Percentiles rank a stretch among this genome's conserved stretches.
phyloP scores from a whole-genome alignment of 192 early-diverging fungal species.

The Dimargaris xerosporica region DNA sequence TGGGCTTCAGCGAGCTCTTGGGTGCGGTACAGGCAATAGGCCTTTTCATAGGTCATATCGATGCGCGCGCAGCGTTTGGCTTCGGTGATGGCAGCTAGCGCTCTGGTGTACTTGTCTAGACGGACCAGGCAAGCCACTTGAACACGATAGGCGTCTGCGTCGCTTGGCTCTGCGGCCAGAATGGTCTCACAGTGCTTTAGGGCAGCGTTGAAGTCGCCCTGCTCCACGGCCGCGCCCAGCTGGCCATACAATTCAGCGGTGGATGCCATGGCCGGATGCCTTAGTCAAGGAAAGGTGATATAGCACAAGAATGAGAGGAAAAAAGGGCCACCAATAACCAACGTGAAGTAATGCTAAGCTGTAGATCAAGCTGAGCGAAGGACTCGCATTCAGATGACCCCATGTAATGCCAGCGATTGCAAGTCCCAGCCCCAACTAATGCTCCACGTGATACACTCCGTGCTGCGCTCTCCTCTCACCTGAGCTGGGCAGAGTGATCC shows the following conservation, averaged over 20 bases:
- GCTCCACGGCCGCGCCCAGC: background rate
- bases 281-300: background rate
- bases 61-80: background rate
- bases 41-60: background rate
- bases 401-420: no score
- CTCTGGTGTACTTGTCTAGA: slow-evolving; percentile 4
- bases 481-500: no score
- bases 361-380: no score
- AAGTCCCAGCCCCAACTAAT: no score
- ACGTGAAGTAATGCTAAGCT: no score
- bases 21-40: slow-evolving; percentile 10
- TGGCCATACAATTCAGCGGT: background rate
- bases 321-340: background rate
- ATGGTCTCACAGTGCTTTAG: background rate
- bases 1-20: background rate
- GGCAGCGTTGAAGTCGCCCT: slow-evolving; percentile 1
- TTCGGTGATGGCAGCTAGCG: background rate
- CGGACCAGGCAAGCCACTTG: slow-evolving; percentile 8
- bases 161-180: background rate
- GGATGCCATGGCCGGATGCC: background rate
- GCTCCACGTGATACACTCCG: no score
- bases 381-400: no score
- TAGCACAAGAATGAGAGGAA: background rate
- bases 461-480: no score
- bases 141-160: slow-evolving; percentile 7